Conservation (phyloP, 2,329 filamentous ascomycete species). For the Trichoderma sp. region DNA sequence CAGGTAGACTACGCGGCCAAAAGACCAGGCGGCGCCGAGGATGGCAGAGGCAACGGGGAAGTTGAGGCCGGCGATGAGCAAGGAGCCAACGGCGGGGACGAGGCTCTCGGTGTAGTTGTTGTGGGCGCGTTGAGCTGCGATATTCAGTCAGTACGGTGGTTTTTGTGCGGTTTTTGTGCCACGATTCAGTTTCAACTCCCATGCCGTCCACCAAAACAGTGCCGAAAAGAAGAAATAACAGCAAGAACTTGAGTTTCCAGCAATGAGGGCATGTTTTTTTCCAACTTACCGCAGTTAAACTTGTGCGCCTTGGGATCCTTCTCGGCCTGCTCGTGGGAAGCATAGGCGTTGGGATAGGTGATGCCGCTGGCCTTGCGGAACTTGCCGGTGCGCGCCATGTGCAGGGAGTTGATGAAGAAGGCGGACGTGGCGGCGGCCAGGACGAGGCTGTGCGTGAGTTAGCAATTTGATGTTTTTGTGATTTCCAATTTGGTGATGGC, state of each 20-base stretch:
- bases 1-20: conserved; percentile 58
- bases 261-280: not conserved
- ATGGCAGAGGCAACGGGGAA: conserved; percentile 56
- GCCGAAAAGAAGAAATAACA: too few species aligned
- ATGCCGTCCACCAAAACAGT: not conserved
- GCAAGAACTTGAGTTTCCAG: not conserved
- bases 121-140: conserved; percentile 61
- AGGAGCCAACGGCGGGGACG: conserved; percentile 53
- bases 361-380: conserved; percentile 59
- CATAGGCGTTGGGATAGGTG: conserved; percentile 62
- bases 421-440: conserved; percentile 60
- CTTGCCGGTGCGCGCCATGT: conserved; percentile 51
- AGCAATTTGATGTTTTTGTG: not conserved
- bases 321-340: conserved; percentile 55
- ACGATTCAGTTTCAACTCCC: not conserved
- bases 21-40: conserved; percentile 58
- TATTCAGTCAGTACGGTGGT: not conserved
- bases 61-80: conserved; percentile 60
- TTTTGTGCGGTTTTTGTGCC: not conserved
- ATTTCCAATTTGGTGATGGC: too few species aligned
- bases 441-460: conserved; percentile 57
- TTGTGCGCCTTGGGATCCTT: conserved; percentile 57
- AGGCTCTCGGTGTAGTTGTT: conserved; percentile 67
- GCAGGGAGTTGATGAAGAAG: conserved; percentile 61
- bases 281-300: conserved; percentile 64